These are phyloP conservation scores for Akanthomyces lecanii DNA, from an alignment of 2,329 filamentous ascomycete species.

Conservation along the genomic window DNA sequence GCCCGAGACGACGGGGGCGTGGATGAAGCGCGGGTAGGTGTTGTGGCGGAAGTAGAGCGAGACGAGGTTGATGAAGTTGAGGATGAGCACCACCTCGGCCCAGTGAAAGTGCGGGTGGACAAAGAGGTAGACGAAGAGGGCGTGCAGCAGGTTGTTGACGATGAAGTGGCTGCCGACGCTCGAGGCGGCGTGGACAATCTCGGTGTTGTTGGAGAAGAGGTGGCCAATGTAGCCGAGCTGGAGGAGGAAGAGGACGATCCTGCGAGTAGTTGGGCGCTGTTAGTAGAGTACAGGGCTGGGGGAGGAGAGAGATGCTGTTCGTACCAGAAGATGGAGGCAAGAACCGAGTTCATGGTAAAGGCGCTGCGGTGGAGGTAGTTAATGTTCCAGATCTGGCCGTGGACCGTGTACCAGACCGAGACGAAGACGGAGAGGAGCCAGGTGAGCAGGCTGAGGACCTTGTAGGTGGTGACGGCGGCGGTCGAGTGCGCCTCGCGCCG, in stretches of 20 bases:
- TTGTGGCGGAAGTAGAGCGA: constrained; percentile 77
- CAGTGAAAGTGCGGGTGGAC: constrained; percentile 70
- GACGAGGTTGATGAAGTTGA: constrained; percentile 79
- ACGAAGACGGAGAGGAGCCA: constrained; percentile 71
- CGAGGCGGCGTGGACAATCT: constrained; percentile 63
- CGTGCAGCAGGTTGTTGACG: constrained; percentile 76
- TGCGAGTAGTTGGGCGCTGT: constrained; percentile 28
- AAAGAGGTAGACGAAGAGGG: constrained; percentile 80
- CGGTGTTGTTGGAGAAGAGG: constrained; percentile 65
- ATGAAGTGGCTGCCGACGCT: constrained; percentile 83
- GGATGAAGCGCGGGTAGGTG: constrained; percentile 68
- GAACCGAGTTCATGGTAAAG: constrained; percentile 67
- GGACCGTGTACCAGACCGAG: constrained; percentile 69
- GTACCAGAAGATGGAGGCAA: constrained; percentile 72
- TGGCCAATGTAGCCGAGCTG: constrained; percentile 73
- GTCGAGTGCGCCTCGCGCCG: constrained; percentile 62
- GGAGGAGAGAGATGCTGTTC: not conserved
- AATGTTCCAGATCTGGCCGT: constrained; percentile 69
- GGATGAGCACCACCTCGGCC: constrained; percentile 68
- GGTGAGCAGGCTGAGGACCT: constrained; percentile 66
- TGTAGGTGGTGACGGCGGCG: constrained; percentile 65
- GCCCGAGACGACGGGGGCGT: constrained; percentile 68
- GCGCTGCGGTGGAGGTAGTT: constrained; percentile 64
- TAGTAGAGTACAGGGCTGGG: constrained; percentile 12
- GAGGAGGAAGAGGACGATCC: constrained; percentile 68